These are phyloP conservation scores for Glebionis coronaria DNA, from an alignment of 129 eudicot genomes.

Conservation along the genomic window DNA sequence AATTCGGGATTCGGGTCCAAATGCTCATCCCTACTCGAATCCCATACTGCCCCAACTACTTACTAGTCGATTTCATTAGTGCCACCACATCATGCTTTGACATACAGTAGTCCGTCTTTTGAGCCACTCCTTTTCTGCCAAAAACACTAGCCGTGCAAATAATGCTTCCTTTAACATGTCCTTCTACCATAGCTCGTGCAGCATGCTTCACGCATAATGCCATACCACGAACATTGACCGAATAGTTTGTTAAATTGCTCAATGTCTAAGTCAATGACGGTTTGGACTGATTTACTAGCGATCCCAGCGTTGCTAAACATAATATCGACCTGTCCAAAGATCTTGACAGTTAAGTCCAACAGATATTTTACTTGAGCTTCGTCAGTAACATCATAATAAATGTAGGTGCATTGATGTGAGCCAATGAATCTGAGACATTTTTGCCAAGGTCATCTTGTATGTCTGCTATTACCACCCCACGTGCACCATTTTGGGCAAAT, in stretches of 20 bases:
- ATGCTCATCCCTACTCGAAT: too few species aligned
- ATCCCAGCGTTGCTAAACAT: conserved; percentile 14
- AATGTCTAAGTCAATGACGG: conserved; percentile 2
- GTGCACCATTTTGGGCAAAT: neutral
- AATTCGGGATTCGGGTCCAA: too few species aligned
- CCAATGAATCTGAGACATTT: neutral
- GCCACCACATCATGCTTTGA: conserved; percentile 5
- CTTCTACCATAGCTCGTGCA: conserved; percentile 3
- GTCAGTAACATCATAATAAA: neutral
- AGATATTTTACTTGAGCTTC: conserved; percentile 5
- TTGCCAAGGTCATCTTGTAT: neutral
- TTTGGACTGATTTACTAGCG: neutral
- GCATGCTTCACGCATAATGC: neutral
- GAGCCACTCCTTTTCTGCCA: neutral
- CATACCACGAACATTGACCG: conserved; percentile 2
- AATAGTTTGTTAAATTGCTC: neutral
- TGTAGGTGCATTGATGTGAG: neutral
- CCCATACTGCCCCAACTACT: conserved; percentile 4
- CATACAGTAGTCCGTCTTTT: neutral
- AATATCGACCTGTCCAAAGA: conserved; percentile 1
- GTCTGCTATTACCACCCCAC: neutral
- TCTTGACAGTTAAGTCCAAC: neutral
- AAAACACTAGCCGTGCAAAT: conserved; percentile 1
- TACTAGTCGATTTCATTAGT: neutral
- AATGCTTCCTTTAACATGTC: neutral